phyloP scores from a whole-genome alignment of 306 rosid species.

The Astragalus glycyphyllos region DNA sequence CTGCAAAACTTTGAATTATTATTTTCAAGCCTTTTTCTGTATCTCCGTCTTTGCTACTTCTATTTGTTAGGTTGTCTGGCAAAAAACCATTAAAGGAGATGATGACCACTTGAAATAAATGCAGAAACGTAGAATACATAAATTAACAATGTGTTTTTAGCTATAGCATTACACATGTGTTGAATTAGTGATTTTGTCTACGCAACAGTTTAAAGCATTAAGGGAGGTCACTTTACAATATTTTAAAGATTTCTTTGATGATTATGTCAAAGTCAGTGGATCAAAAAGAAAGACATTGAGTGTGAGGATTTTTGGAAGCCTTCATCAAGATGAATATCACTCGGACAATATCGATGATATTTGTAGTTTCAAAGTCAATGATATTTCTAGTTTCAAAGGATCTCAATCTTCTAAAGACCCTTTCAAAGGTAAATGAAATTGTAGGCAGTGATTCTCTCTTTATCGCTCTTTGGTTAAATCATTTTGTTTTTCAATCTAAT shows the following conservation, averaged over 20 bases:
- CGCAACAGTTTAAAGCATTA: too few species aligned
- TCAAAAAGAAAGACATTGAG: slow-evolving; percentile 70
- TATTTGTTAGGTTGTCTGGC: neutral
- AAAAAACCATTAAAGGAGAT: too few species aligned
- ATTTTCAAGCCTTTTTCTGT: neutral
- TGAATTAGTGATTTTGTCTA: too few species aligned
- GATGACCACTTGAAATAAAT: too few species aligned
- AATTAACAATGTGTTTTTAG: too few species aligned
- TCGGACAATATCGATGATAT: too few species aligned
- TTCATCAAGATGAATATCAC: slow-evolving; percentile 65
- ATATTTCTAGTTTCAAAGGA: slow-evolving; percentile 72
- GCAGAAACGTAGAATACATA: too few species aligned
- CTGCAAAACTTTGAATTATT: neutral
- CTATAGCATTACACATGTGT: too few species aligned
- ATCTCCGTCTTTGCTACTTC: neutral
- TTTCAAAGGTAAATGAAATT: slow-evolving; percentile 78
- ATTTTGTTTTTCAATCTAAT: too few species aligned
- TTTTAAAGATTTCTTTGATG: slow-evolving; percentile 74
- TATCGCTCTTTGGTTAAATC: too few species aligned
- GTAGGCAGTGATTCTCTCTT: too few species aligned
- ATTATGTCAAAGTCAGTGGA: slow-evolving; percentile 77
- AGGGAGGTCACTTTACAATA: slow-evolving; percentile 72
- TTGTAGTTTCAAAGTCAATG: slow-evolving; percentile 70
- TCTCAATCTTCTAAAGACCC: slow-evolving; percentile 86
- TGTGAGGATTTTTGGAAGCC: slow-evolving; percentile 77